Evolutionary conservation across 2,329 filamentous ascomycete species (phyloP), one percentile per base, ranked within the genome.

Genomic region (Colletotrichum cuscutae): DNA sequence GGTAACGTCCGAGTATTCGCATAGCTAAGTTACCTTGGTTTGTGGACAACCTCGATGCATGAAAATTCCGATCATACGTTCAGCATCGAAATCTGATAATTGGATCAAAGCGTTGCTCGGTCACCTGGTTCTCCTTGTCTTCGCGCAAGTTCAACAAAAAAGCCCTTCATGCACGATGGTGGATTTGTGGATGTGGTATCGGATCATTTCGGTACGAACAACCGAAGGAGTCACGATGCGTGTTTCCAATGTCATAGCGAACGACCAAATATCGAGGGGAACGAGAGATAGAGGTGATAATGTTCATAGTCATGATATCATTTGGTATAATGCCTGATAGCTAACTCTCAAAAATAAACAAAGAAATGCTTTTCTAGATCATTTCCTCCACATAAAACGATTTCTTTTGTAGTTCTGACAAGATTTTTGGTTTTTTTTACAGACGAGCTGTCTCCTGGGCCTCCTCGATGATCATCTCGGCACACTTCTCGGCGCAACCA

Each of bases 401-500:
- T 28, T 60, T 46, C 30, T 30, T 28, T 24, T n/a, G 49, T 58
- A 24, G 28, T 58, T 28, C 56, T 30, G 24, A 49, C 42, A n/a
- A 53, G 6, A 58, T 63, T 28, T 24, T 49, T 22, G 37, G 26
- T 56, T 59, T 37, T 54, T 54, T 69, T 70, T 72, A 72, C 66
- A 72, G 60, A 56, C 70, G 70, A 22, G 70, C 70, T 15, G 70
- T 72, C 60, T 72, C 74, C 68, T 74, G 67, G 42, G 74, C 93
- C 76, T 94, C 91, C 80, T 92, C 87, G 35, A 92, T 92, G 80
- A 98, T 92, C 81, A 98, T 82, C 87, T 98, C 95, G 0, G 95
- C 95, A 6, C 91, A 92, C 70, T 93, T 89, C 89, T 98, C 95
- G 8, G 94, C 95, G 78, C 97, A 90, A 65, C 90, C 92, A 79